Base-by-base conservation (phyloP, 2,329 filamentous ascomycete species). In the Trichoderma asperellum region DNA sequence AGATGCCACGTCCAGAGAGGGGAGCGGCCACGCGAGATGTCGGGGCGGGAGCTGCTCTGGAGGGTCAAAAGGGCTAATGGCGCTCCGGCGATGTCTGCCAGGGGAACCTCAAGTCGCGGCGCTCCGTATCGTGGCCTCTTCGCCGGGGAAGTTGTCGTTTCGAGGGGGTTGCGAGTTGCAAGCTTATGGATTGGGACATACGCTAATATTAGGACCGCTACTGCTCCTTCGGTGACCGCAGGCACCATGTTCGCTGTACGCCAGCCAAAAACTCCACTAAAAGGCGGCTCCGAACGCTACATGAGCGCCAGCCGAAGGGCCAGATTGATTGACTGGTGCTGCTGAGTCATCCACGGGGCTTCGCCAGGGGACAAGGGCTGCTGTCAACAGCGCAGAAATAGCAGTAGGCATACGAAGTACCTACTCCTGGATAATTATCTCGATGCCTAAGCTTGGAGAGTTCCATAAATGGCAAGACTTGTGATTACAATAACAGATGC, bases 111-210 rank as follows among this genome's bases (percentile, higher is more conserved):
- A n/a, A 67, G 63, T 52, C 27, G 64, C 55, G 58, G 40, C 52
- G 55, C 64, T 52, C 29, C 64, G 64, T 59, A 27, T 43, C 64
- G 64, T 67, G 64, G 63, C 63, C 55, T 52, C 55, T 59, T 43
- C 14, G 34, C 57, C 35, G 29, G 32, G 24, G 40, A 34, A 37
- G 40, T 58, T 10, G 64, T 32, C 52, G 24, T 47, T 27, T 66
- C 34, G 60, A 53, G 62, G 37, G 53, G 63, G 63, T 67, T 67
- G 64, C 35, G 64, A 67, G 64, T 67, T 67, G 64, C 64, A 59
- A 43, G 64, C 64, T 67, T 52, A 67, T 56, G 64, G 56, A 18
- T n/a, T 49, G 14, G 64, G 64, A 55, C 40, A 29, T 49, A n/a
- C 56, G 66, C 66, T 68, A 57, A 56, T 43, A 32, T 43, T 37